These are phyloP conservation scores for Cercospora berteroae DNA, from an alignment of 2,329 filamentous ascomycete genomes.

Conservation along the genomic window DNA sequence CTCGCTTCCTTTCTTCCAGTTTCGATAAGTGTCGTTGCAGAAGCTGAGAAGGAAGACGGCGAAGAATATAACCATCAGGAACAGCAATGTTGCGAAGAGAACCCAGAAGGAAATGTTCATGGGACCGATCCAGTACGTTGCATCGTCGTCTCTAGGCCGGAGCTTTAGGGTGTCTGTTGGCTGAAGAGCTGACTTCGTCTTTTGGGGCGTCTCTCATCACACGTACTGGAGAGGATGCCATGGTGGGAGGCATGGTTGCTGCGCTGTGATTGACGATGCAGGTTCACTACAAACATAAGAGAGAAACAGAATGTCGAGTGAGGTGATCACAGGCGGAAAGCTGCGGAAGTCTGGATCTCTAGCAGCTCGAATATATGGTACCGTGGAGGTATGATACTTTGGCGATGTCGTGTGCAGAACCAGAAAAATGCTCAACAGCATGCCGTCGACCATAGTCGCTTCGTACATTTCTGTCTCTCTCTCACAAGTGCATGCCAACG, in stretches of 20 bases:
- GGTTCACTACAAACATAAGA: background rate
- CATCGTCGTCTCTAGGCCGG: no score
- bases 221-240: no score
- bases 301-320: background rate
- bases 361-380: background rate
- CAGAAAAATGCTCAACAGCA: background rate
- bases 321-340: background rate
- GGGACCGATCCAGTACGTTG: no score
- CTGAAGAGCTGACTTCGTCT: no score
- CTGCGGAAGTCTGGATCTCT: background rate
- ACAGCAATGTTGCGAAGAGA: no score
- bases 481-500: background rate
- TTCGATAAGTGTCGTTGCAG: no score
- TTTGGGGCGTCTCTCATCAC: no score
- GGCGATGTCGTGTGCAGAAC: background rate
- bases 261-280: background rate
- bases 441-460: background rate
- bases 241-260: background rate
- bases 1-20: no score
- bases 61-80: no score
- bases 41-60: no score
- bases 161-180: no score
- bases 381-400: background rate
- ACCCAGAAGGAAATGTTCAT: no score
- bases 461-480: background rate